Percentiles rank a stretch among this genome's conserved stretches.
phyloP scores from a whole-genome alignment of 2,329 filamentous ascomycete species.

The Exophiala calicioides region DNA sequence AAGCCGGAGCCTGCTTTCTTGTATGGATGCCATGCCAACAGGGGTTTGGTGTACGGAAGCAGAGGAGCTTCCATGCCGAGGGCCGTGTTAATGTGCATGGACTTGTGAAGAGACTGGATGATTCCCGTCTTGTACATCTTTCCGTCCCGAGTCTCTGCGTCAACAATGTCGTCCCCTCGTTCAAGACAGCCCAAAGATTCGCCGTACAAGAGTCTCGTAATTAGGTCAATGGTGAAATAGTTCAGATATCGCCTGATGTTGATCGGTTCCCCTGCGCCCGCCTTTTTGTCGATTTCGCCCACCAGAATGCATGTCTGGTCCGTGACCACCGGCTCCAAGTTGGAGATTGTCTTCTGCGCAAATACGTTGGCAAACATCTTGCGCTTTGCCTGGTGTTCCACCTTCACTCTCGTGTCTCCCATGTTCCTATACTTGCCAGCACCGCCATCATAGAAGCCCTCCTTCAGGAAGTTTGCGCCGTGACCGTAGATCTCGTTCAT shows the following conservation, averaged over 20 bases:
- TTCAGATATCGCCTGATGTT: conserved; percentile 26
- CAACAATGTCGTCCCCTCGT: conserved; percentile 21
- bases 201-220: conserved; percentile 17
- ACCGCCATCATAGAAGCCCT: conserved; percentile 37
- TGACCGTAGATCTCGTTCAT: conserved; percentile 47
- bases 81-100: conserved; percentile 26
- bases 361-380: conserved; percentile 26
- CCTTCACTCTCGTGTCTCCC: conserved; percentile 26
- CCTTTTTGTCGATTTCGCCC: conserved; percentile 8
- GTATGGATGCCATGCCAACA: conserved; percentile 26
- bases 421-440: conserved; percentile 21
- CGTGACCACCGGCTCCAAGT: conserved; percentile 23
- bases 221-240: conserved; percentile 27
- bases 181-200: conserved; percentile 13
- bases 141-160: conserved; percentile 19
- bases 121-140: conserved; percentile 24
- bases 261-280: conserved; percentile 1
- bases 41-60: conserved; percentile 18
- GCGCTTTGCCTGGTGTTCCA: conserved; percentile 30
- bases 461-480: conserved; percentile 44
- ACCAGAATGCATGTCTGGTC: conserved; percentile 14
- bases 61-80: conserved; percentile 27
- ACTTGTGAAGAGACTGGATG: conserved; percentile 26
- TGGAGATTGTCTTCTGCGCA: conserved; percentile 25
- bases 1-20: conserved; percentile 24